Conservation (phyloP, 768 basidiomycete species). For the Naganishia friedmannii region DNA sequence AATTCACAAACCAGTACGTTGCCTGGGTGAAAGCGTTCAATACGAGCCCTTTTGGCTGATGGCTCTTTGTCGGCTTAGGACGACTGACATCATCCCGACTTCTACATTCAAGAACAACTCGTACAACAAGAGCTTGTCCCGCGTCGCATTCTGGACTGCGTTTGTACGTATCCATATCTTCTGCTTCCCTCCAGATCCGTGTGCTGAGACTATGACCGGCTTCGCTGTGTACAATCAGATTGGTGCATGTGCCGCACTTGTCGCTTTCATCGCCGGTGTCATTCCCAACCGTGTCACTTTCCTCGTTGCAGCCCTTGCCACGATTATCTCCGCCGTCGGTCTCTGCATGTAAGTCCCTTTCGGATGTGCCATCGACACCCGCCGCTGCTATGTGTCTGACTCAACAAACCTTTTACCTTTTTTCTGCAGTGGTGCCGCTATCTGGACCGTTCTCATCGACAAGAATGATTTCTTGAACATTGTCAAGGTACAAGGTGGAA, state of each 20-base stretch:
- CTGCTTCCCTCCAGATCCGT: background rate
- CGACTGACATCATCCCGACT: slow-evolving; percentile 37
- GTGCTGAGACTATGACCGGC: background rate
- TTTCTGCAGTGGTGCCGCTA: slow-evolving; percentile 47
- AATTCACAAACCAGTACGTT: slow-evolving; percentile 34
- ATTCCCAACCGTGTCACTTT: slow-evolving; percentile 43
- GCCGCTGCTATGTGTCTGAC: background rate
- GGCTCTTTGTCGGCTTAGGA: slow-evolving; percentile 10
- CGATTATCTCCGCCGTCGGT: slow-evolving; percentile 37
- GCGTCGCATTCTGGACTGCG: slow-evolving; percentile 42
- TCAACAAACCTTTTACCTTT: slow-evolving; percentile 29
- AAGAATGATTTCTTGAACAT: slow-evolving; percentile 42
- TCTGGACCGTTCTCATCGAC: slow-evolving; percentile 48
- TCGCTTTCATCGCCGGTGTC: slow-evolving; percentile 43
- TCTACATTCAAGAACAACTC: slow-evolving; percentile 38
- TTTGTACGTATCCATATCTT: slow-evolving; percentile 40
- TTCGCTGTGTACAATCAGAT: slow-evolving; percentile 32
- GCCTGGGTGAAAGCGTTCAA: too few species aligned
- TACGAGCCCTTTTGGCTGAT: too few species aligned
- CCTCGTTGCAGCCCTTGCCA: slow-evolving; percentile 36
- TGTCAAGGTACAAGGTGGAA: slow-evolving; percentile 38
- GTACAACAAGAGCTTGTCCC: slow-evolving; percentile 39
- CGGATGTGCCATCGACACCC: background rate
- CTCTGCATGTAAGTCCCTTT: slow-evolving; percentile 23
- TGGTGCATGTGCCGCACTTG: slow-evolving; percentile 40